Conservation (phyloP, 2,329 filamentous ascomycete species). For the Trichothecium sympodiale region DNA sequence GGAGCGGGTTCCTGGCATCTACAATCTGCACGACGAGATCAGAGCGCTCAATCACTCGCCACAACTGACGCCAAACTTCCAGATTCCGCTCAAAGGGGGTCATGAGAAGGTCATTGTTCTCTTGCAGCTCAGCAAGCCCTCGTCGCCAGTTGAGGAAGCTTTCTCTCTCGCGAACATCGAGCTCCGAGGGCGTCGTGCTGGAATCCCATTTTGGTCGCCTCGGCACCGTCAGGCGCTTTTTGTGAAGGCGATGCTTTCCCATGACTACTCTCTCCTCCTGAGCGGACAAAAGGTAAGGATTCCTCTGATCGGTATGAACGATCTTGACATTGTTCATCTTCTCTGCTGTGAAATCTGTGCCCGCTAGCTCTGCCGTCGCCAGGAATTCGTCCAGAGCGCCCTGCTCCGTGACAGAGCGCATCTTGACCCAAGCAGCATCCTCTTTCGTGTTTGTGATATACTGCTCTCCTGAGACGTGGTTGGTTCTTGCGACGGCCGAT, state of each 20-base stretch:
- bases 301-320: constrained; percentile 91
- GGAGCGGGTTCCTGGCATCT: constrained; percentile 84
- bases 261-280: constrained; percentile 70
- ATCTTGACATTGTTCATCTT: constrained; percentile 99
- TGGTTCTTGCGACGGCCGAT: constrained; percentile 50
- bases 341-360: constrained; percentile 96
- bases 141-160: constrained; percentile 80
- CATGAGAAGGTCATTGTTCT: constrained; percentile 90
- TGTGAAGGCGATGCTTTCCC: constrained; percentile 76
- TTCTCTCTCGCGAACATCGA: constrained; percentile 70
- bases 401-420: constrained; percentile 97
- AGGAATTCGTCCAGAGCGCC: constrained; percentile 94
- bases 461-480: constrained; percentile 71
- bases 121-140: constrained; percentile 82
- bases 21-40: constrained; percentile 97
- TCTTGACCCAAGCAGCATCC: constrained; percentile 96
- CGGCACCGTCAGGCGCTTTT: constrained; percentile 71
- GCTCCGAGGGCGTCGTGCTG: constrained; percentile 68
- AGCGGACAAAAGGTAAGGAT: constrained; percentile 81
- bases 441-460: constrained; percentile 87
- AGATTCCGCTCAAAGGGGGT: constrained; percentile 96
- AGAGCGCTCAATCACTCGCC: constrained; percentile 94
- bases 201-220: constrained; percentile 82
- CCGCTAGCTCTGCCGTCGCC: constrained; percentile 89
- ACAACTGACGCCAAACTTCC: constrained; percentile 95